phyloP scores from a whole-genome alignment of 2,329 filamentous ascomycete species.

The Diaporthe longicolla region DNA sequence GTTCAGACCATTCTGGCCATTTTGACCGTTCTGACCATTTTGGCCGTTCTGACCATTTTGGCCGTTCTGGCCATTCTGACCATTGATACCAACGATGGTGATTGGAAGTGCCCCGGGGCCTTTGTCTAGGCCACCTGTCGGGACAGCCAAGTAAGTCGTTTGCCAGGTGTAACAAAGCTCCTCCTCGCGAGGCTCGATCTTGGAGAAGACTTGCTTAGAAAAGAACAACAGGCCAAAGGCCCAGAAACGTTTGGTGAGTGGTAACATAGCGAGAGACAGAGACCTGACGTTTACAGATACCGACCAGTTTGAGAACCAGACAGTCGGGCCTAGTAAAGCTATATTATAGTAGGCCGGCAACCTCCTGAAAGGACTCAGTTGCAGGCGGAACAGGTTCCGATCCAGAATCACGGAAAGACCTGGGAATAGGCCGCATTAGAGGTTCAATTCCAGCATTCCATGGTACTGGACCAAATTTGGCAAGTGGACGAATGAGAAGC shows the following conservation, averaged over 20 bases:
- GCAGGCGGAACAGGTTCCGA: background rate
- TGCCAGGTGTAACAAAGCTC: background rate
- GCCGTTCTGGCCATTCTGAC: background rate
- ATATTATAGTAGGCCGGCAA: background rate
- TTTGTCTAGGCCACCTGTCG: background rate
- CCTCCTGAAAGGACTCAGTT: background rate
- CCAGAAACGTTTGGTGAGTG: constrained; percentile 3
- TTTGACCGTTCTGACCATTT: background rate
- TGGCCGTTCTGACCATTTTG: background rate
- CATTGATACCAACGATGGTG: background rate
- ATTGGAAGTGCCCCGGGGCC: background rate
- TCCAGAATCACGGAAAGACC: background rate
- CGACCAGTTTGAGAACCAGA: background rate
- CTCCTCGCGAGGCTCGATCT: background rate
- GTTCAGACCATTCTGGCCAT: background rate
- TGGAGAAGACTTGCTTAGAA: background rate
- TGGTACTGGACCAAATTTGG: background rate
- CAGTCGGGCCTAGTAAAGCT: background rate
- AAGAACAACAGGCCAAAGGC: background rate
- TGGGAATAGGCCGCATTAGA: background rate
- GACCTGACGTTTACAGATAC: background rate
- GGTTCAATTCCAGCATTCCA: background rate
- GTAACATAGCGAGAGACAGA: background rate
- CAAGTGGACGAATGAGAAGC: background rate
- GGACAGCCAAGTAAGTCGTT: background rate